A percentile compares a stretch with the other conserved stretches of the same genome.
Evolutionary conservation across 1,284 basidiomycete species (phyloP).

Genomic region (Ganoderma meredithae): DNA sequence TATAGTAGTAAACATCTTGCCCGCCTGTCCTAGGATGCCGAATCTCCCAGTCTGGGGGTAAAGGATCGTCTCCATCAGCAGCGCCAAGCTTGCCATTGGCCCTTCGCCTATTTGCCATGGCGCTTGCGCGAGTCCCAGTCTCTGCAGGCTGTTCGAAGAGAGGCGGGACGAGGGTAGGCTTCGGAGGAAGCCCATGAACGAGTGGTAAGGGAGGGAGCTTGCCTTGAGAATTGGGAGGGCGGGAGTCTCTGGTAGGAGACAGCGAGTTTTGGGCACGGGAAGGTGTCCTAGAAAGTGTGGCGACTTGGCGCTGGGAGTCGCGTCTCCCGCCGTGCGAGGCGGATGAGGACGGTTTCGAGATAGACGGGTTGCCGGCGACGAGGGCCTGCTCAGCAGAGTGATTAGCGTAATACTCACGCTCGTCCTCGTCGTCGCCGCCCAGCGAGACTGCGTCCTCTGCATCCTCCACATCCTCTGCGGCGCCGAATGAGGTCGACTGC

Average conservation of each 20-base stretch:
- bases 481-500: slow-evolving; percentile 20
- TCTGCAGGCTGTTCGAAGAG: slow-evolving; percentile 65
- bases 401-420: slow-evolving; percentile 47
- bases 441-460: slow-evolving; percentile 75
- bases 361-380: slow-evolving; percentile 22
- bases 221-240: slow-evolving; percentile 45
- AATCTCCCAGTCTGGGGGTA: slow-evolving; percentile 70
- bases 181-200: slow-evolving; percentile 76
- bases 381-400: slow-evolving; percentile 39
- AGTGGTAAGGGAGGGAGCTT: slow-evolving; percentile 37
- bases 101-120: slow-evolving; percentile 46
- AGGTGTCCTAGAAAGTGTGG: slow-evolving; percentile 27
- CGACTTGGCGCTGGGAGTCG: slow-evolving; percentile 35
- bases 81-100: slow-evolving; percentile 31
- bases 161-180: slow-evolving; percentile 63
- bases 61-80: slow-evolving; percentile 40
- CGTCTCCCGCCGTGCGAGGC: slow-evolving; percentile 27
- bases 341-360: slow-evolving; percentile 25
- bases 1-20: slow-evolving; percentile 63
- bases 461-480: slow-evolving; percentile 61
- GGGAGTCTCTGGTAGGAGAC: slow-evolving; percentile 34
- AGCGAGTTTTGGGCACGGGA: slow-evolving; percentile 39
- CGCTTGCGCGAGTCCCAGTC: slow-evolving; percentile 49
- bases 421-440: slow-evolving; percentile 74
- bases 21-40: slow-evolving; percentile 56